These are phyloP conservation scores for Aspergillus caelatus DNA, from an alignment of 2,329 filamentous ascomycete species.

Conservation along the genomic window DNA sequence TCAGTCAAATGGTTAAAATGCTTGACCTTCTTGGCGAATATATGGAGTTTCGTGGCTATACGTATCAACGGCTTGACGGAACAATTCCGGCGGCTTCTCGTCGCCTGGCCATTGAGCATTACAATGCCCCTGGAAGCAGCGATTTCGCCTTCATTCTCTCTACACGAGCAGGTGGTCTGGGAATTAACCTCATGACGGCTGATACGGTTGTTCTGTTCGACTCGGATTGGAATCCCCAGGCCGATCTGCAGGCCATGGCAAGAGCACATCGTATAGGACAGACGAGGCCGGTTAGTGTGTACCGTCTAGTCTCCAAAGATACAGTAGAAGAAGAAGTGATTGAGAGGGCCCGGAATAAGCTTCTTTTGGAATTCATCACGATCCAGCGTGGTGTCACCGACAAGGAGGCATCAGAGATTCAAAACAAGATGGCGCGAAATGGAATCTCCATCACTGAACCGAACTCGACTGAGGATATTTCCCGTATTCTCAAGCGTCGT, in stretches of 20 bases:
- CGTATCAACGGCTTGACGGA: conserved; percentile 92
- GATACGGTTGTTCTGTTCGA: conserved; percentile 98
- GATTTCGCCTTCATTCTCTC: conserved; percentile 97
- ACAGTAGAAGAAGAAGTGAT: conserved; percentile 98
- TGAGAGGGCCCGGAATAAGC: conserved; percentile 94
- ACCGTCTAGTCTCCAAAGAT: conserved; percentile 94
- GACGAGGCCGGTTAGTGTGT: conserved; percentile 93
- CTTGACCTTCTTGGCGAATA: conserved; percentile 95
- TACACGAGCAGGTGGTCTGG: conserved; percentile 92
- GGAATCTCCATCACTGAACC: conserved; percentile 68
- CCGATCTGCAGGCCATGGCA: conserved; percentile 97
- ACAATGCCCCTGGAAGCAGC: conserved; percentile 93
- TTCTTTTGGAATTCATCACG: conserved; percentile 94
- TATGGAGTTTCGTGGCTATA: conserved; percentile 86
- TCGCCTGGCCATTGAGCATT: conserved; percentile 95
- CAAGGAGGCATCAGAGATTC: conserved; percentile 82
- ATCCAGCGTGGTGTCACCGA: conserved; percentile 97
- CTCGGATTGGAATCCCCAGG: conserved; percentile 95
- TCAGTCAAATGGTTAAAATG: conserved; percentile 99
- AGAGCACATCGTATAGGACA: conserved; percentile 97
- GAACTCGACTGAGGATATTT: conserved; percentile 90
- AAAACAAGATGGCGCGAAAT: conserved; percentile 74
- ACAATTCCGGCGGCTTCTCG: conserved; percentile 87
- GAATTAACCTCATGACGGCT: conserved; percentile 98
- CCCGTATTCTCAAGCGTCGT: conserved; percentile 91